Percentiles rank a stretch among this genome's conserved stretches.
Conservation (phyloP, 257 asterid species). For the Primulina huaijiensis region DNA sequence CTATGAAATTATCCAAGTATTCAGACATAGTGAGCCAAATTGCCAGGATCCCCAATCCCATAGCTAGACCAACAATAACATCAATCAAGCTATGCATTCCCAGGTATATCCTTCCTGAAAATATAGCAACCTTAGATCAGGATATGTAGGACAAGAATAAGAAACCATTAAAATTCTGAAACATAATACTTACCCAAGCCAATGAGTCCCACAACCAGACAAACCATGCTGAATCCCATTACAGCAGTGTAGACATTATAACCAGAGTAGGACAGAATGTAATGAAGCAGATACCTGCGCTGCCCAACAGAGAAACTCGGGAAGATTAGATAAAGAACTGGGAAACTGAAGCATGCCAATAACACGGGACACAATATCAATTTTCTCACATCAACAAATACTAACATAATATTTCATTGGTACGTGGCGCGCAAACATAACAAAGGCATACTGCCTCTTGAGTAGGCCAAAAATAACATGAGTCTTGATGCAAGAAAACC, state of each 20-base stretch:
- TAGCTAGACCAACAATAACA: conserved; percentile 63
- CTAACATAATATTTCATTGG: not conserved
- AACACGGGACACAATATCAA: not conserved
- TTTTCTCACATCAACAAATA: conserved; percentile 6
- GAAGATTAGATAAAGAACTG: conserved; percentile 13
- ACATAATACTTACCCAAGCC: conserved; percentile 58
- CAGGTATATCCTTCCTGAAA: conserved; percentile 81
- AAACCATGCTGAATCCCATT: conserved; percentile 47
- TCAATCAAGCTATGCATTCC: conserved; percentile 97
- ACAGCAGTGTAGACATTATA: conserved; percentile 32
- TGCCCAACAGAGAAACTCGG: conserved; percentile 23
- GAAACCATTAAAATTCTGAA: conserved; percentile 15
- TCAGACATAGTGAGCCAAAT: conserved; percentile 68
- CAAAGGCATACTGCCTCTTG: not conserved
- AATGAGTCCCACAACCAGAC: conserved; percentile 59
- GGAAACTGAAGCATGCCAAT: conserved; percentile 2
- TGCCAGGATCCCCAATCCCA: conserved; percentile 70
- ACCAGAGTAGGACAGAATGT: conserved; percentile 46
- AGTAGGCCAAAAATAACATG: not conserved
- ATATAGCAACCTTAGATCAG: conserved; percentile 17
- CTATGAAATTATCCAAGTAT: conserved; percentile 56
- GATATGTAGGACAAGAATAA: conserved; percentile 17
- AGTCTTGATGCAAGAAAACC: conserved; percentile 7
- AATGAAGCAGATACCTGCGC: conserved; percentile 71
- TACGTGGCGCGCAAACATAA: conserved; percentile 4